Conservation (phyloP, 202 grass and related monocot genomes). For the Carex arenaria region DNA sequence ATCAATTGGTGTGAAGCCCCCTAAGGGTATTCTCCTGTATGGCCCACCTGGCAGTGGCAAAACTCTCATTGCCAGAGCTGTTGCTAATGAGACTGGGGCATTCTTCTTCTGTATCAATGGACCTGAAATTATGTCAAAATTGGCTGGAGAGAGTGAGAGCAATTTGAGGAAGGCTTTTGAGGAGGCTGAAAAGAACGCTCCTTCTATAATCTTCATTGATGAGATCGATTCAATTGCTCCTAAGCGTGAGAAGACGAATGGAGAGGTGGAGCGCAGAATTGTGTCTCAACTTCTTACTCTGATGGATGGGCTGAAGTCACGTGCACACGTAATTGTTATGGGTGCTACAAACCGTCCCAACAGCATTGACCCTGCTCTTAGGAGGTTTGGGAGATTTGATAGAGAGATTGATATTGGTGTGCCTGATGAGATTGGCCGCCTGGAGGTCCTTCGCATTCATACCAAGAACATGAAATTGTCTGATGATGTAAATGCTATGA, state of each 20-base stretch:
- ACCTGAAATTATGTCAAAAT: slow-evolving; percentile 91
- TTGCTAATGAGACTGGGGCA: slow-evolving; percentile 93
- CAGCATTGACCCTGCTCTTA: slow-evolving; percentile 87
- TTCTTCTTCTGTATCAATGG: slow-evolving; percentile 95
- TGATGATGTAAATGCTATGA: slow-evolving; percentile 53
- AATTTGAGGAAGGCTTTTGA: slow-evolving; percentile 95
- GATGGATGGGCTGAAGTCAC: slow-evolving; percentile 84
- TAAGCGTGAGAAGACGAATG: slow-evolving; percentile 91
- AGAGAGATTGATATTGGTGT: slow-evolving; percentile 97
- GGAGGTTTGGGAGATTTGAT: slow-evolving; percentile 91
- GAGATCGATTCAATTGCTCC: slow-evolving; percentile 88
- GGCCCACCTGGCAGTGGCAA: slow-evolving; percentile 89
- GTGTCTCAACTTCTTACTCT: slow-evolving; percentile 90
- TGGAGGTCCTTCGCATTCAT: slow-evolving; percentile 89
- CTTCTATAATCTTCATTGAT: slow-evolving; percentile 96
- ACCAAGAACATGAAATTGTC: slow-evolving; percentile 93
- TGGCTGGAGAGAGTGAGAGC: slow-evolving; percentile 91
- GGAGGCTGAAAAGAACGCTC: slow-evolving; percentile 91
- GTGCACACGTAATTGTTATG: slow-evolving; percentile 90
- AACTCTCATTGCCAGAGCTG: slow-evolving; percentile 86
- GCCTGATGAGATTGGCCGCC: slow-evolving; percentile 61
- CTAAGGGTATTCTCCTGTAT: slow-evolving; percentile 79
- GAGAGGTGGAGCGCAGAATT: slow-evolving; percentile 88
- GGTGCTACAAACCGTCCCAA: slow-evolving; percentile 93
- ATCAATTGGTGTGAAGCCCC: slow-evolving; percentile 89